A percentile compares a stretch with the other conserved stretches of the same genome.
phyloP scores from a whole-genome alignment of 208 protist species.

The Leishmania aethiopica region DNA sequence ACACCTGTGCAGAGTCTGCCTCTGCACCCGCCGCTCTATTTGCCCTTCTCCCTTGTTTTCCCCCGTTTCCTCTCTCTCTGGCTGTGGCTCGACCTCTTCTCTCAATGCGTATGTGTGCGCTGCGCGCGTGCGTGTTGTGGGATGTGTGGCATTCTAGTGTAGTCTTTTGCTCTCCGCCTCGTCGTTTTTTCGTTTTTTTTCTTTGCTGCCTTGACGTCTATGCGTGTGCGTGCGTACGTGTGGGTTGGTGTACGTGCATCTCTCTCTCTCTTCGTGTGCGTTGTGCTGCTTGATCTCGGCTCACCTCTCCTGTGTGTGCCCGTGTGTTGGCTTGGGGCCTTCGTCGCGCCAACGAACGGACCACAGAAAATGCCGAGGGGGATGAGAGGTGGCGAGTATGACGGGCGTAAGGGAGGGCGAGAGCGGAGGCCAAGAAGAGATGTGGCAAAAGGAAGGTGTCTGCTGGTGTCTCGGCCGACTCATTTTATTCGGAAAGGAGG shows the following conservation, averaged over 20 bases:
- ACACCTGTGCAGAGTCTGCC: neutral
- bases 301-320: neutral
- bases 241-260: neutral
- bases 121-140: neutral
- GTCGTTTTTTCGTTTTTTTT: neutral
- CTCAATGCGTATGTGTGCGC: neutral
- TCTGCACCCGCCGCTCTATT: neutral
- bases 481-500: neutral
- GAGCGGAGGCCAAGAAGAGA: neutral
- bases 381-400: neutral
- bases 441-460: constrained; percentile 6
- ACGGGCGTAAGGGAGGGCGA: neutral
- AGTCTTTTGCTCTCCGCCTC: neutral
- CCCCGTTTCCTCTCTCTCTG: neutral
- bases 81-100: neutral
- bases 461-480: neutral
- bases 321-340: neutral
- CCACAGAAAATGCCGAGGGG: neutral
- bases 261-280: neutral
- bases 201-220: neutral
- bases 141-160: constrained; percentile 1
- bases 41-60: neutral
- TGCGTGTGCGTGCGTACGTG: neutral
- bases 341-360: neutral
- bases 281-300: neutral